Conservation (phyloP, 306 rosid genomes). For the Cicer bijugum region DNA sequence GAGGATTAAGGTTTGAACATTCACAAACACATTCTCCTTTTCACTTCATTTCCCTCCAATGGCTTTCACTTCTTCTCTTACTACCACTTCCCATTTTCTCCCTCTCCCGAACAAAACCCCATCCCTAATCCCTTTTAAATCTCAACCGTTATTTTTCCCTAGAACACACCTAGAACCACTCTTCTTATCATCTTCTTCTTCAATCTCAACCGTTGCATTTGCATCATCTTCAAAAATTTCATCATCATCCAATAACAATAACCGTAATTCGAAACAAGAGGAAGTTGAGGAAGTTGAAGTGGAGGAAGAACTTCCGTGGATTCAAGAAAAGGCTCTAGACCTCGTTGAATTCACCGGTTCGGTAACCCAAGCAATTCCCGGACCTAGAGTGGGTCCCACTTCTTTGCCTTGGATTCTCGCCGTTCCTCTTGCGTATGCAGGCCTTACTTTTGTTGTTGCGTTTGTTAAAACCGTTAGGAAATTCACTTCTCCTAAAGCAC, state of each 20-base stretch:
- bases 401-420: slow-evolving; percentile 93
- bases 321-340: slow-evolving; percentile 94
- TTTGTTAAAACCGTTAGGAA: slow-evolving; percentile 70
- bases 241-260: background rate
- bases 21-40: background rate
- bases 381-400: slow-evolving; percentile 86
- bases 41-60: slow-evolving; percentile 24
- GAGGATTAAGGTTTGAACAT: slow-evolving; percentile 5
- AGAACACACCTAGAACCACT: background rate
- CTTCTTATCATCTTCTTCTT: background rate
- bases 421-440: slow-evolving; percentile 73
- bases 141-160: background rate
- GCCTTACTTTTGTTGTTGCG: slow-evolving; percentile 77
- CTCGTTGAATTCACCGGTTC: slow-evolving; percentile 92
- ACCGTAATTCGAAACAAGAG: slow-evolving; percentile 31
- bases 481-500: slow-evolving; percentile 78
- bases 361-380: slow-evolving; percentile 87
- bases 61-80: slow-evolving; percentile 37
- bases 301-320: slow-evolving; percentile 92
- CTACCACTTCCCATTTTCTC: slow-evolving; percentile 31
- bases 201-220: slow-evolving; percentile 10
- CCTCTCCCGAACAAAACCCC: background rate
- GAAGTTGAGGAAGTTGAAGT: slow-evolving; percentile 62
- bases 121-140: slow-evolving; percentile 6
- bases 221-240: slow-evolving; percentile 8